Base-by-base conservation (phyloP, 805 yeast genomes). In the Wickerhamomyces bisporus region DNA sequence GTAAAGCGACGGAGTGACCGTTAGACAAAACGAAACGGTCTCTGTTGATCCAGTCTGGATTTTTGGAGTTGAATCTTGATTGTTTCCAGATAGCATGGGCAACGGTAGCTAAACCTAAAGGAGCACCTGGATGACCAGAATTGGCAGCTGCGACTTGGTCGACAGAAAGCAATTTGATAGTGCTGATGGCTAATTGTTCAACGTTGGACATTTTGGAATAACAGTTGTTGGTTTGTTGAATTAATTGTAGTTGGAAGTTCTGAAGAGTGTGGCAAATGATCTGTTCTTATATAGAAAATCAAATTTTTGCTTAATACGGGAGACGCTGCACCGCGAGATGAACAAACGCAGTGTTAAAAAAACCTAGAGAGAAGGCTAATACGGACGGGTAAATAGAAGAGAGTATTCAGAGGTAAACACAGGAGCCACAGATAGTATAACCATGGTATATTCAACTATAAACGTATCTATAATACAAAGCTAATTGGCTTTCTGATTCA, bases 81-180 rank as follows among this genome's bases (percentile, higher is more conserved):
- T 77, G 77, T 64, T 79, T 74, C 79, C 82, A 86, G 48, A 91
- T 64, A 40, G 79, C 81, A 66, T 91, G 97, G 46, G 97, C 95
- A 44, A 89, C 81, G 32, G 97, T 96, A 14, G 98, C 97, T 67
- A 91, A 71, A 48, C 98, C 98, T 77, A 91, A 79, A 57, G 98
- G 98, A 38, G 98, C 98, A 71, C 98, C 98, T 39, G 98, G 98
- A 71, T 91, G 98, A 51, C 98, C 98, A 44, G 96, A 83, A 68
- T 91, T 84, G 56, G 97, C 91, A 66, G 79, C 75, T 43, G 81
- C 73, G 45, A 86, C 94, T 49, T 85, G 79, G 64, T 91, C 98
- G 38, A 85, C 83, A 37, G 98, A 79, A 55, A 91, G 75, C 44
- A 81, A 68, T 71, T 96, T 87, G 70, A 91, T 85, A 53, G 98